Conservation (phyloP, 495 filamentous ascomycete species). For the Hyphodiscus hymeniophilus region DNA sequence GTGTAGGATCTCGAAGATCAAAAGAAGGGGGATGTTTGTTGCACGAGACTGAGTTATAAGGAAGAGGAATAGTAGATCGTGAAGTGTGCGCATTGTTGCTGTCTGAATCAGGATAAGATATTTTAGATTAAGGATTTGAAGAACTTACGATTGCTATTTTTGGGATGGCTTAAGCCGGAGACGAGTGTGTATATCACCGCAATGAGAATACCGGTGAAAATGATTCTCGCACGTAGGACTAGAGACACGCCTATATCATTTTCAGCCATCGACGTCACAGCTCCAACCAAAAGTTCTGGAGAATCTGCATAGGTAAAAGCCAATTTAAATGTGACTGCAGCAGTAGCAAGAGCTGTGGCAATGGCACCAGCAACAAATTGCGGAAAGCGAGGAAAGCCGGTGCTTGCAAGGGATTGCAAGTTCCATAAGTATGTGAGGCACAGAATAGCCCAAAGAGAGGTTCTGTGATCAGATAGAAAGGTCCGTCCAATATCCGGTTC, state of each 20-base stretch:
- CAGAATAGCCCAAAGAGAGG: constrained; percentile 69
- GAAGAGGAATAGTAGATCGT: constrained; percentile 67
- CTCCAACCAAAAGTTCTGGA: constrained; percentile 63
- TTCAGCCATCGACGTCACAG: constrained; percentile 34
- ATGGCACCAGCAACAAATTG: constrained; percentile 9
- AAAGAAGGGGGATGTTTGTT: constrained; percentile 75
- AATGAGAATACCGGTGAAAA: constrained; percentile 45
- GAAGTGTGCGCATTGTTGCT: constrained; percentile 38
- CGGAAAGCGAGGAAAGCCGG: constrained; percentile 16
- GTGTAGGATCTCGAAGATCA: constrained; percentile 57
- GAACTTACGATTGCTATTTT: constrained; percentile 22
- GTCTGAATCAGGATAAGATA: constrained; percentile 5
- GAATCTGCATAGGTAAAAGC: constrained; percentile 76
- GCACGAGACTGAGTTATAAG: constrained; percentile 78
- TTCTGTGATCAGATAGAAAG: constrained; percentile 52
- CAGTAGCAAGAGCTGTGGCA: constrained; percentile 33
- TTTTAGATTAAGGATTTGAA: not conserved
- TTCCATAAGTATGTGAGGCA: constrained; percentile 53
- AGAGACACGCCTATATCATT: constrained; percentile 38
- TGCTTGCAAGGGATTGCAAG: constrained; percentile 11
- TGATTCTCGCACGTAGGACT: constrained; percentile 40
- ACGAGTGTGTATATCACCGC: constrained; percentile 30
- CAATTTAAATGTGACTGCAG: constrained; percentile 75
- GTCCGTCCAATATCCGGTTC: constrained; percentile 72
- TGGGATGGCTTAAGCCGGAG: constrained; percentile 14